Percentiles rank a stretch among this genome's conserved stretches.
These are phyloP conservation scores for Suillus americanus DNA, from an alignment of 768 basidiomycete genomes.

Conservation along the genomic window DNA sequence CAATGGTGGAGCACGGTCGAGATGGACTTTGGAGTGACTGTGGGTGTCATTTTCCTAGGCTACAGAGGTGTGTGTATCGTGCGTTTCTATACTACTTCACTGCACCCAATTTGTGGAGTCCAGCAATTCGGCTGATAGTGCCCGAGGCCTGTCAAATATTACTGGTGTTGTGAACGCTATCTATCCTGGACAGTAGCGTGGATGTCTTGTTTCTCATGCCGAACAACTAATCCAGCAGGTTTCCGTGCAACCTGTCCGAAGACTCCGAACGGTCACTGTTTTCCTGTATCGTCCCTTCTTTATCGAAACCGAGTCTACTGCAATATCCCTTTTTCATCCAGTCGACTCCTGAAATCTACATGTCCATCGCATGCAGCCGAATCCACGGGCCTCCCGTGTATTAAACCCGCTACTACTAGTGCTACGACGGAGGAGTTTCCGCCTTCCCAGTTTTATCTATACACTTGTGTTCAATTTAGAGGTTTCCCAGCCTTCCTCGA, in stretches of 20 bases:
- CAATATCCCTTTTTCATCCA: too few relatives aligned
- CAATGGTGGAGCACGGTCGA: too few relatives aligned
- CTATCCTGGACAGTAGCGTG: not conserved
- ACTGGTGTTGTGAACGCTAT: not conserved
- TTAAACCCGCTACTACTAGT: not conserved
- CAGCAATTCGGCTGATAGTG: too few relatives aligned
- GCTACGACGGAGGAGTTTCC: not conserved
- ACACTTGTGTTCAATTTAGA: too few relatives aligned
- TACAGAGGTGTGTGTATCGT: not conserved
- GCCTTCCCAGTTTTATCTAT: not conserved
- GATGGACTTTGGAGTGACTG: not conserved
- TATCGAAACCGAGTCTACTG: not conserved
- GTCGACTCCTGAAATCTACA: not conserved
- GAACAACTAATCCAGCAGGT: not conserved
- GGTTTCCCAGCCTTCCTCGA: too few relatives aligned
- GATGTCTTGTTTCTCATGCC: not conserved
- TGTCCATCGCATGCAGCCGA: too few relatives aligned
- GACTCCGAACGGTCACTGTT: not conserved
- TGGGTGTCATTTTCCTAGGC: not conserved
- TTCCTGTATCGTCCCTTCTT: not conserved
- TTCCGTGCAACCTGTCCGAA: not conserved
- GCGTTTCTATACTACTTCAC: not conserved
- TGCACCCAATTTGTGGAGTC: too few relatives aligned
- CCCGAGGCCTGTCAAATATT: too few relatives aligned
- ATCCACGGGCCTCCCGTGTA: not conserved